Base-by-base conservation (phyloP, 192 early-diverging fungal species). In the Pilaira anomala region DNA sequence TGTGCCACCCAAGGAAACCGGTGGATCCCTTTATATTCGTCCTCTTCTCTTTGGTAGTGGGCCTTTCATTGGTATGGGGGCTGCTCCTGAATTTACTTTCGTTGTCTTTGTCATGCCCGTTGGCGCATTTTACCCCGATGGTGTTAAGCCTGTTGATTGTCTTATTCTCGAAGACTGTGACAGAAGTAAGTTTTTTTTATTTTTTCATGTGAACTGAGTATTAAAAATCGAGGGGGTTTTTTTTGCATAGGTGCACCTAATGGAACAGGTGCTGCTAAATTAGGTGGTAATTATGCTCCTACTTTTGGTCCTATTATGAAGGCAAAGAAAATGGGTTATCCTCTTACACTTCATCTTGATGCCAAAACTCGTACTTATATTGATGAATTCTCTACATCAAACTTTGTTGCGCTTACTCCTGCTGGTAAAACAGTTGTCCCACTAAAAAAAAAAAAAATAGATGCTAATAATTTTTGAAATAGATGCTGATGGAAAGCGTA, bases 301-400 rank as follows among this genome's bases (percentile, higher is more conserved):
- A 79, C 81, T 2, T 74, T 91, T 24, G 69, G 65, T 16, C 82
- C 84, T 11, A 84, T 86, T 24, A 66, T 74, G 22, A 75, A 68
- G 0, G 87, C 86, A 36, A 88, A 86, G 61, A 73, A 81, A 46
- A 67, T 79, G 29, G 90, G 88, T 25, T 90, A 84, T 66, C 71
- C 82, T 30, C 81, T 91, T 70, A 85, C 83, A 7, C 77, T 91
- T 18, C 89, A 89, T 70, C 76, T 91, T 59, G 90, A 91, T 58
- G 69, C 85, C 41, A 75, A 78, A 50, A 86, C 85, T 7, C 65
- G 77, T 63, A 72, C 78, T 7, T 79, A 84, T 59, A 74, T 91
- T 36, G 90, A 91, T 48, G 90, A 91, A 60, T 91, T 91, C 73
- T 82, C 83, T 5, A 89, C 90, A 7, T 86, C 83, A 62, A 91